These are phyloP conservation scores for Sporodiniella umbellata DNA, from an alignment of 371 early-diverging fungal species.

Conservation along the genomic window DNA sequence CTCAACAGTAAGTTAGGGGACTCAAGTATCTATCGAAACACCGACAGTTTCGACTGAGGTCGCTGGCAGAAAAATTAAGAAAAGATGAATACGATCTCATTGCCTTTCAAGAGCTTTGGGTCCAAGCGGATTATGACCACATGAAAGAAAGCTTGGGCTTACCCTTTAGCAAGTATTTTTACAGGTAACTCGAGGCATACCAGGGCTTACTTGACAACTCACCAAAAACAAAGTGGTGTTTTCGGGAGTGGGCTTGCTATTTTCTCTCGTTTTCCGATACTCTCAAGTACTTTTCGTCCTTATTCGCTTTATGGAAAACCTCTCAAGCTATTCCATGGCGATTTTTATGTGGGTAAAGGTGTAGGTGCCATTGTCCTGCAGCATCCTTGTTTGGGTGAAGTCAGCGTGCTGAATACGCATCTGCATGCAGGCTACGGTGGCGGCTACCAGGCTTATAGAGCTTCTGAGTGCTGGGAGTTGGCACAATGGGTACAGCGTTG, in stretches of 20 bases:
- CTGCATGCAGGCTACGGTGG: conserved; percentile 52
- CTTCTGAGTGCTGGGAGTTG: conserved; percentile 53
- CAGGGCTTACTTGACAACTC: too few species aligned
- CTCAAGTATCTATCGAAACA: conserved; percentile 38
- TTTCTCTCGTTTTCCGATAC: conserved; percentile 42
- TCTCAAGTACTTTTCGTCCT: conserved; percentile 26
- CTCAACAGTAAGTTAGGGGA: too few species aligned
- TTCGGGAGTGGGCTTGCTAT: conserved; percentile 51
- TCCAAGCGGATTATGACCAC: conserved; percentile 31
- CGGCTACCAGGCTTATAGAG: conserved; percentile 36
- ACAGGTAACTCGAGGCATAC: too few species aligned
- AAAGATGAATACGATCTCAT: conserved; percentile 41
- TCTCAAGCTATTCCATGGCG: conserved; percentile 42
- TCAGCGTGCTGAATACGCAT: conserved; percentile 56
- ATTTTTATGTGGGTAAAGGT: conserved; percentile 55
- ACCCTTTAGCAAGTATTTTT: conserved; percentile 38
- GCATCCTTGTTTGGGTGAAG: conserved; percentile 43
- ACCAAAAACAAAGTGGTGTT: conserved; percentile 27
- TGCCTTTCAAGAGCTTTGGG: conserved; percentile 55
- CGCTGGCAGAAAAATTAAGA: conserved; percentile 39
- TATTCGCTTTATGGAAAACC: conserved; percentile 49
- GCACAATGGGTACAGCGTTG: conserved; percentile 1
- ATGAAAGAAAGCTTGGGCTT: conserved; percentile 25
- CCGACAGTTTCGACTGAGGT: conserved; percentile 30
- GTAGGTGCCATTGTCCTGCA: conserved; percentile 34